Percentiles rank a stretch among this genome's conserved stretches.
These are phyloP conservation scores for Macadamia integrifolia DNA, from an alignment of 164 flowering plant genomes.

Conservation along the genomic window DNA sequence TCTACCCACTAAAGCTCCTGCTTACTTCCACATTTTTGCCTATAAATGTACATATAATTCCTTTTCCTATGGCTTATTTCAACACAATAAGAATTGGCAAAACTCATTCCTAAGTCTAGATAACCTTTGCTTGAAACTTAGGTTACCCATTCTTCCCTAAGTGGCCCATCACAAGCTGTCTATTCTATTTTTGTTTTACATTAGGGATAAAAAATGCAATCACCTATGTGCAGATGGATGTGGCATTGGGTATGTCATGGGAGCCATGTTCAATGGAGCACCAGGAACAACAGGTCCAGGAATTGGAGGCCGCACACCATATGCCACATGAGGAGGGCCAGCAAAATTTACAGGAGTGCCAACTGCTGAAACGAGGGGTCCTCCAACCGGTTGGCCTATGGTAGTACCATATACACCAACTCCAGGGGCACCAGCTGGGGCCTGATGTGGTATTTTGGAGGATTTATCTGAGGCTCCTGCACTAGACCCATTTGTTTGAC, in stretches of 20 bases:
- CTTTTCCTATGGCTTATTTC: slow-evolving; percentile 21
- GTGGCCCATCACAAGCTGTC: slow-evolving; percentile 6
- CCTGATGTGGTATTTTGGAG: slow-evolving; percentile 42
- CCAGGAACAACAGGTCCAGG: slow-evolving; percentile 69
- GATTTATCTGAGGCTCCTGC: slow-evolving; percentile 43
- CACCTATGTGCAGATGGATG: slow-evolving; percentile 65
- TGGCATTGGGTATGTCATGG: slow-evolving; percentile 70
- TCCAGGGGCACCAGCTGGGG: slow-evolving; percentile 35
- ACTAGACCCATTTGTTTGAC: slow-evolving; percentile 50
- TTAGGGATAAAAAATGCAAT: slow-evolving; percentile 7
- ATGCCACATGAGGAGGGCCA: slow-evolving; percentile 63
- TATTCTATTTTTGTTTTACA: slow-evolving; percentile 16
- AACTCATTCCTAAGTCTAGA: slow-evolving; percentile 1
- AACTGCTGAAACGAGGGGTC: slow-evolving; percentile 75
- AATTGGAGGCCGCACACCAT: slow-evolving; percentile 62
- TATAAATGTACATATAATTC: slow-evolving; percentile 7
- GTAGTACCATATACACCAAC: slow-evolving; percentile 63
- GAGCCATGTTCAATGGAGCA: slow-evolving; percentile 59
- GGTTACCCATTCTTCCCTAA: slow-evolving; percentile 8
- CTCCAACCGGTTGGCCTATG: slow-evolving; percentile 79
- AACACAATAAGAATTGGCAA: slow-evolving; percentile 18
- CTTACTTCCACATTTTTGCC: neutral
- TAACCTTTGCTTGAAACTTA: slow-evolving; percentile 7
- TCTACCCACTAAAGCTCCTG: neutral
- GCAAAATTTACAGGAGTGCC: slow-evolving; percentile 83